Evolutionary conservation across 2,329 filamentous ascomycete species (phyloP).

Genomic region (Penicillium sp.): DNA sequence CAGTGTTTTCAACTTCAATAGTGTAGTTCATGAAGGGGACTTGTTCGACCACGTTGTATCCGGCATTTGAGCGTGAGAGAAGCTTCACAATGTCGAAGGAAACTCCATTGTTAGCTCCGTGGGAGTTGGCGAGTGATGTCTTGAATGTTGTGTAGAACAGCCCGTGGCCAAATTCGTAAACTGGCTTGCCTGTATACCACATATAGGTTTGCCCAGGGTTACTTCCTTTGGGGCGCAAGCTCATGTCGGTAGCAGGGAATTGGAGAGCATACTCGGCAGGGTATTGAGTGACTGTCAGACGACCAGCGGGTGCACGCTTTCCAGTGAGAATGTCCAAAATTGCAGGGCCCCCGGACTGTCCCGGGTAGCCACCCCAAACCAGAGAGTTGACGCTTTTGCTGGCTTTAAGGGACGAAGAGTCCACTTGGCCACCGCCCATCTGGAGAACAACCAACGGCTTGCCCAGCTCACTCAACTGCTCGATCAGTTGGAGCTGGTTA

Average conservation of each 20-base stretch:
- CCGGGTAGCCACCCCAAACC: constrained; percentile 47
- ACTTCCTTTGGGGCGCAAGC: constrained; percentile 35
- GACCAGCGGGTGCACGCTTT: constrained; percentile 41
- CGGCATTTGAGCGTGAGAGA: constrained; percentile 27
- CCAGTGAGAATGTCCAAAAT: constrained; percentile 44
- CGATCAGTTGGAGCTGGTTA: constrained; percentile 42
- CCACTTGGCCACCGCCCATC: constrained; percentile 46
- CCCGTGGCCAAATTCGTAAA: constrained; percentile 45
- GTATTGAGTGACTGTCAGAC: constrained; percentile 42
- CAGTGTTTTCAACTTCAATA: constrained; percentile 38
- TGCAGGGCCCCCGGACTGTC: constrained; percentile 44
- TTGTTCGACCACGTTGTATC: constrained; percentile 32
- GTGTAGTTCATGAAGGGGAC: constrained; percentile 39
- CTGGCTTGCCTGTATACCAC: constrained; percentile 43
- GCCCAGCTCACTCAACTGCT: constrained; percentile 33
- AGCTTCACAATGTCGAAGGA: constrained; percentile 37
- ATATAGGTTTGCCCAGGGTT: constrained; percentile 47
- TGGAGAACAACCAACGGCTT: constrained; percentile 44
- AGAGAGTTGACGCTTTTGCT: constrained; percentile 43
- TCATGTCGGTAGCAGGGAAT: constrained; percentile 43
- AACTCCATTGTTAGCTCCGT: not conserved
- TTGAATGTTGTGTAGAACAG: constrained; percentile 46
- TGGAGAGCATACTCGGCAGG: constrained; percentile 42
- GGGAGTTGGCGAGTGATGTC: constrained; percentile 6
- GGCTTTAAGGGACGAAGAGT: constrained; percentile 38